Percentiles rank a stretch among this genome's conserved stretches.
Conservation (phyloP, 2,329 filamentous ascomycete species). For the Sclerotinia nivalis region DNA sequence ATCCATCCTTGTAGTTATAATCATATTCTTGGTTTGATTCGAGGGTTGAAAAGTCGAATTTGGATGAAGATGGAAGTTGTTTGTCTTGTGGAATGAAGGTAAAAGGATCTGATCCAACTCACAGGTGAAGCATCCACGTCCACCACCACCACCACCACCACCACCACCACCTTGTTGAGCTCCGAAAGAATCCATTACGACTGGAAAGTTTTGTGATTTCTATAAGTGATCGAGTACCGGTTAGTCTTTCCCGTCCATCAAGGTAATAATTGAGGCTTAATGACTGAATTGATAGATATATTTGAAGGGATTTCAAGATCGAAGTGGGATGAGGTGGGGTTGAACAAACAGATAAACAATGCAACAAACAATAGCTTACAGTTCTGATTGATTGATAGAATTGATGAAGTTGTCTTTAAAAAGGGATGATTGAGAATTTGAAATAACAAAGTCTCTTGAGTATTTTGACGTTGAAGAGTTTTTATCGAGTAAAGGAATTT, state of each 20-base stretch:
- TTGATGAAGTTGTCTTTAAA: background rate
- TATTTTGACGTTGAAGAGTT: background rate
- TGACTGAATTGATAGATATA: background rate
- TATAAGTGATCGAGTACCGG: constrained; percentile 17
- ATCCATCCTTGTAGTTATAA: background rate
- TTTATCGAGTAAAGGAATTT: background rate
- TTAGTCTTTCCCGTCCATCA: constrained; percentile 11
- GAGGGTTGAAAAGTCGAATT: background rate
- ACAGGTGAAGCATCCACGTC: constrained; percentile 54
- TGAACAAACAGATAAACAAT: background rate
- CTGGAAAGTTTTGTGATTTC: constrained; percentile 28
- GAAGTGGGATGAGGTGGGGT: constrained; percentile 22
- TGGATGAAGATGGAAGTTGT: background rate
- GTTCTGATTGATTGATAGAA: background rate
- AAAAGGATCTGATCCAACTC: constrained; percentile 40
- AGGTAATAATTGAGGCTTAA: background rate
- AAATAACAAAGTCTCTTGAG: background rate
- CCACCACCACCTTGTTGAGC: constrained; percentile 32
- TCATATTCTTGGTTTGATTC: background rate
- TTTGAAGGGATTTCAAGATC: constrained; percentile 15
- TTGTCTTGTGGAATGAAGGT: constrained; percentile 27
- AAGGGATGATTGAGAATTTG: background rate
- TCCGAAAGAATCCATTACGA: constrained; percentile 39
- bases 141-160: constrained; percentile 39
- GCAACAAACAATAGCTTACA: constrained; percentile 12